Percentiles rank a stretch among this genome's conserved stretches.
These are phyloP conservation scores for Colletotrichum sp. DNA, from an alignment of 2,329 filamentous ascomycete species.

Conservation along the genomic window DNA sequence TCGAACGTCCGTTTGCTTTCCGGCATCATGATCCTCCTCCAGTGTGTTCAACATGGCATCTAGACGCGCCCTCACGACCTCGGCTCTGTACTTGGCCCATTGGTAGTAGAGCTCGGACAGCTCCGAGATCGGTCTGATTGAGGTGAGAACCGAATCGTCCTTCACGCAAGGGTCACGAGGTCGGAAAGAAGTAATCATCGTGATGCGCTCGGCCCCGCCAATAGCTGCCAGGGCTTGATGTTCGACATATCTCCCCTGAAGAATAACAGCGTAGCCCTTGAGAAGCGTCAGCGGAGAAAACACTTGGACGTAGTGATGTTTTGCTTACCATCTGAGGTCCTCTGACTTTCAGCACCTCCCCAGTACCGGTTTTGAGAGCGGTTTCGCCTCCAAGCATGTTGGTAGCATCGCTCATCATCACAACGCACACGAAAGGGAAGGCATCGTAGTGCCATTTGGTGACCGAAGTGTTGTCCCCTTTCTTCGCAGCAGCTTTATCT, in stretches of 20 bases:
- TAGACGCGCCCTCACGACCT: conserved; percentile 64
- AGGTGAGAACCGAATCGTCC: conserved; percentile 61
- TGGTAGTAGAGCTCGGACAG: conserved; percentile 63
- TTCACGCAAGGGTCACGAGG: conserved; percentile 40
- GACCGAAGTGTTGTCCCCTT: conserved; percentile 40
- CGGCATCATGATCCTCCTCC: neutral
- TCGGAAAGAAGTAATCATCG: conserved; percentile 51
- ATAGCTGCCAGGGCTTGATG: conserved; percentile 46
- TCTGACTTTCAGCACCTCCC: conserved; percentile 61
- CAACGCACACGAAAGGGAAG: conserved; percentile 73
- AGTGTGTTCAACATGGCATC: conserved; percentile 2
- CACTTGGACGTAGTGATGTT: neutral
- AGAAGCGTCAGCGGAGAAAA: conserved; percentile 5
- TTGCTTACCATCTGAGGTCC: conserved; percentile 62
- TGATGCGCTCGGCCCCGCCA: conserved; percentile 48
- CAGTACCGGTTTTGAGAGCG: conserved; percentile 56
- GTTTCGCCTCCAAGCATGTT: conserved; percentile 71
- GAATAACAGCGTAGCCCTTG: conserved; percentile 44
- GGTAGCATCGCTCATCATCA: conserved; percentile 68
- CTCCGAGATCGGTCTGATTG: conserved; percentile 58
- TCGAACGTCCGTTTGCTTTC: neutral
- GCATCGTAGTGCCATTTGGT: conserved; percentile 70
- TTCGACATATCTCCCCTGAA: conserved; percentile 51
- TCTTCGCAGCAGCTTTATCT: conserved; percentile 45
- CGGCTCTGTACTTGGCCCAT: conserved; percentile 66